These are phyloP conservation scores for Trifolium subterraneum DNA, from an alignment of 306 rosid genomes.

Conservation along the genomic window DNA sequence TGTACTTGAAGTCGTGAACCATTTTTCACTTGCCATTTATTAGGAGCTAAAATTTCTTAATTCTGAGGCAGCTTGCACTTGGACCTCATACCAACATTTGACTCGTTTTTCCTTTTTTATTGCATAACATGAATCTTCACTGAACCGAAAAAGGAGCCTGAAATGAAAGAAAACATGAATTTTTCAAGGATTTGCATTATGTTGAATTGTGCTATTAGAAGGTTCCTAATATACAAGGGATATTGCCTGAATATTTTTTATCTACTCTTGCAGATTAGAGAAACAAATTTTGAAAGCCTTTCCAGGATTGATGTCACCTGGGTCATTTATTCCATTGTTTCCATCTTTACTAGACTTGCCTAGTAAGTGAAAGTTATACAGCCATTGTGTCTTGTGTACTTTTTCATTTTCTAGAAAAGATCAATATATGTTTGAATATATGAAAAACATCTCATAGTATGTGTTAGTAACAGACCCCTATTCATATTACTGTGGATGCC, in stretches of 20 bases:
- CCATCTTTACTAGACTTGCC: conserved; percentile 84
- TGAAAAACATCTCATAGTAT: conserved; percentile 7
- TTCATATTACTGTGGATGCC: neutral
- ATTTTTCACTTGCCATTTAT: conserved; percentile 5
- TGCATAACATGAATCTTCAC: conserved; percentile 7
- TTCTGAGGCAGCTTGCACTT: neutral
- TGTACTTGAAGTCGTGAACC: conserved; percentile 18
- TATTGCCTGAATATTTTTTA: conserved; percentile 32
- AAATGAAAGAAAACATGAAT: conserved; percentile 15
- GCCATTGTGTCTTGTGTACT: conserved; percentile 16
- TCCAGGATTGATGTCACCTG: conserved; percentile 84
- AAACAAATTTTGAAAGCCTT: conserved; percentile 70
- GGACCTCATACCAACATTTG: conserved; percentile 15
- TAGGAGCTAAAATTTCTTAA: neutral
- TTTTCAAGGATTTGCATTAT: conserved; percentile 10
- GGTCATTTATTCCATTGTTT: conserved; percentile 90
- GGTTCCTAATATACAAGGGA: conserved; percentile 10
- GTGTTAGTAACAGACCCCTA: neutral
- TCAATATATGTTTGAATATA: neutral
- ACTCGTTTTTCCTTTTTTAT: conserved; percentile 4
- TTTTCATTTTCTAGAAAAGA: conserved; percentile 15
- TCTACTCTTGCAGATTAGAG: conserved; percentile 66
- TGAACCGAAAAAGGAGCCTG: conserved; percentile 13
- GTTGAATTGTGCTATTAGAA: conserved; percentile 25
- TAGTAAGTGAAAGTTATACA: conserved; percentile 59